Conservation (phyloP, 75 land plant species). For the Pseudotsuga menziesii region DNA sequence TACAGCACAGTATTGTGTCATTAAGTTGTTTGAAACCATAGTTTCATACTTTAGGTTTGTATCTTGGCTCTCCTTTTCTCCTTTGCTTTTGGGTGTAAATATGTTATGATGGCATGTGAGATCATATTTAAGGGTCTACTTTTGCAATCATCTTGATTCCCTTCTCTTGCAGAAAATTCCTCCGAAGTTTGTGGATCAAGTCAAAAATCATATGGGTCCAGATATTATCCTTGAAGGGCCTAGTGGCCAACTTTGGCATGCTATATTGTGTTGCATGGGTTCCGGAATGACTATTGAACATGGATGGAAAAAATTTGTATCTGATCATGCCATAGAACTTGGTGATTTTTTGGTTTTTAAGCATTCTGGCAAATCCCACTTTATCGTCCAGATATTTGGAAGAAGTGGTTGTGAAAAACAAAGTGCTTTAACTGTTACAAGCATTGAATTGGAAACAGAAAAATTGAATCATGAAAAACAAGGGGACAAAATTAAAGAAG, state of each 20-base stretch:
- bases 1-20: background rate
- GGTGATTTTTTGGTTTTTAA: constrained; percentile 13
- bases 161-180: constrained; percentile 3
- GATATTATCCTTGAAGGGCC: constrained; percentile 10
- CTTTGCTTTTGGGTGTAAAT: background rate
- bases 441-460: background rate
- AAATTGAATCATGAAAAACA: too few relatives aligned
- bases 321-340: constrained; percentile 1
- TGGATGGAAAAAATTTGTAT: constrained; percentile 8
- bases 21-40: background rate
- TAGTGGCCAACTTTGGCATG: background rate
- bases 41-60: background rate
- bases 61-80: background rate
- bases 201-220: constrained; percentile 4
- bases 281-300: background rate
- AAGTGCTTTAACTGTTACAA: background rate
- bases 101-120: background rate
- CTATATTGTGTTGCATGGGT: background rate
- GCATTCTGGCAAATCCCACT: constrained; percentile 1
- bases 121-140: background rate
- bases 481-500: background rate
- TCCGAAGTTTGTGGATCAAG: background rate
- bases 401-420: constrained; percentile 6
- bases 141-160: background rate
- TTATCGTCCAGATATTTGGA: constrained; percentile 10